These are phyloP conservation scores for Copromyces sp. DNA, from an alignment of 495 filamentous ascomycete genomes.

Conservation along the genomic window DNA sequence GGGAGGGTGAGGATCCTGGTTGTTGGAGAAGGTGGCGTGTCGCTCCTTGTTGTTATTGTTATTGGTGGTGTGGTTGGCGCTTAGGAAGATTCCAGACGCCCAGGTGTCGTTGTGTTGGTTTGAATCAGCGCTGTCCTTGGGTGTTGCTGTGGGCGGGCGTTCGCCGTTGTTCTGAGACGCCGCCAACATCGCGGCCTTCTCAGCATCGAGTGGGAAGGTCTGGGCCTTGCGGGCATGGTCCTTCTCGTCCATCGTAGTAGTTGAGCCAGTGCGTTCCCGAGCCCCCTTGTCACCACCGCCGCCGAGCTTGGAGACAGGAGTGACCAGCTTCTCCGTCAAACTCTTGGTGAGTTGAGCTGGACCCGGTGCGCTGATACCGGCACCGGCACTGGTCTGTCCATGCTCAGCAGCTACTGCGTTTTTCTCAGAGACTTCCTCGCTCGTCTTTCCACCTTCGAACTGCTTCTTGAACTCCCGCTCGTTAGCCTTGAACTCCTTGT, in stretches of 20 bases:
- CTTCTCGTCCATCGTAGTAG: conserved; percentile 14
- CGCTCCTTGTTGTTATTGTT: conserved; percentile 26
- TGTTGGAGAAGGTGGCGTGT: conserved; percentile 32
- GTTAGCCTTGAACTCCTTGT: conserved; percentile 78
- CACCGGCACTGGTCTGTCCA: conserved; percentile 13
- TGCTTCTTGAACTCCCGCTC: conserved; percentile 67
- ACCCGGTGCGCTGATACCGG: conserved; percentile 23
- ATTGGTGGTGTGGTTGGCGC: not conserved
- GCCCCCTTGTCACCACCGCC: not conserved
- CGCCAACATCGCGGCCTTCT: not conserved
- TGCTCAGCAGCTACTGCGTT: conserved; percentile 5
- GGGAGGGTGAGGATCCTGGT: conserved; percentile 23
- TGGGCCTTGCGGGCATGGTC: not conserved
- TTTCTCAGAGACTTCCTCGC: conserved; percentile 27
- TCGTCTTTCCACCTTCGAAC: conserved; percentile 33
- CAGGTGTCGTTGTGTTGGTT: not conserved
- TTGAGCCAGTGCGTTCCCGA: not conserved
- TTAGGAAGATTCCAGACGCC: conserved; percentile 6
- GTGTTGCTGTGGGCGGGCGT: not conserved
- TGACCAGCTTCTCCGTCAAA: conserved; percentile 10
- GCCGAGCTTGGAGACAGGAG: not conserved
- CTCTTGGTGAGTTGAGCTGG: conserved; percentile 9
- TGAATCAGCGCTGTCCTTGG: not conserved
- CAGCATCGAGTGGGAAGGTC: not conserved
- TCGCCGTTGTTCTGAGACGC: not conserved